These are phyloP conservation scores for Alternaria angustiovoidea DNA, from an alignment of 2,329 filamentous ascomycete genomes.

Conservation along the genomic window DNA sequence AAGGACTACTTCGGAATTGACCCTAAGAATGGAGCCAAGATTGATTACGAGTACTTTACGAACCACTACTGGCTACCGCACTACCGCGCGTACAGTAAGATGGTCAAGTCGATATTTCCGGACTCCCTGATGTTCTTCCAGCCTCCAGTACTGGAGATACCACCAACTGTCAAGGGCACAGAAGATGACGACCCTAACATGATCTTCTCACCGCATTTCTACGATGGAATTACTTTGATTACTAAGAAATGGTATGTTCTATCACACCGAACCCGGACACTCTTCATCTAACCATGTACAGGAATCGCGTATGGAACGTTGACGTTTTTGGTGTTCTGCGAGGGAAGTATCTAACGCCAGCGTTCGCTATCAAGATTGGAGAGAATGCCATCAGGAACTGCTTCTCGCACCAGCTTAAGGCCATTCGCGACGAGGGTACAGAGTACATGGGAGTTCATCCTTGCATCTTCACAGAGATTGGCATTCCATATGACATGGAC, in stretches of 20 bases:
- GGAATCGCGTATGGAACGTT: slow-evolving; percentile 94
- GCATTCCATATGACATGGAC: slow-evolving; percentile 99
- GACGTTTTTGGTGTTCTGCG: slow-evolving; percentile 92
- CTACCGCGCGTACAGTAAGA: slow-evolving; percentile 77
- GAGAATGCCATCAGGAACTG: slow-evolving; percentile 95
- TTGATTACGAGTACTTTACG: slow-evolving; percentile 87
- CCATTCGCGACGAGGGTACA: slow-evolving; percentile 84
- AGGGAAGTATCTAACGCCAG: slow-evolving; percentile 85
- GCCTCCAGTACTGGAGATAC: slow-evolving; percentile 89
- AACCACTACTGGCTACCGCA: slow-evolving; percentile 91
- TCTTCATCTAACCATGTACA: slow-evolving; percentile 36
- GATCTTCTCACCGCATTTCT: slow-evolving; percentile 94
- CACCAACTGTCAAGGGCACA: slow-evolving; percentile 86
- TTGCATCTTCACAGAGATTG: slow-evolving; percentile 91
- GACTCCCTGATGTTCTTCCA: slow-evolving; percentile 90
- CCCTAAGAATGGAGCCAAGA: slow-evolving; percentile 73
- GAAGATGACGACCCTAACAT: slow-evolving; percentile 87
- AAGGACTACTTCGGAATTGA: slow-evolving; percentile 89
- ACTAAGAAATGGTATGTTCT: slow-evolving; percentile 84
- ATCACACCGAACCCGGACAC: too few relatives aligned
- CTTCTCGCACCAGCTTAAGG: slow-evolving; percentile 84
- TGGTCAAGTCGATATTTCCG: slow-evolving; percentile 77
- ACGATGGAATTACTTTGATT: slow-evolving; percentile 95
- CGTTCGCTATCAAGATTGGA: slow-evolving; percentile 90
- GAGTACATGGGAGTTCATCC: slow-evolving; percentile 89